Base-by-base conservation (phyloP, 163 green algal genomes). In the Chlamydomonas reinhardtii region DNA sequence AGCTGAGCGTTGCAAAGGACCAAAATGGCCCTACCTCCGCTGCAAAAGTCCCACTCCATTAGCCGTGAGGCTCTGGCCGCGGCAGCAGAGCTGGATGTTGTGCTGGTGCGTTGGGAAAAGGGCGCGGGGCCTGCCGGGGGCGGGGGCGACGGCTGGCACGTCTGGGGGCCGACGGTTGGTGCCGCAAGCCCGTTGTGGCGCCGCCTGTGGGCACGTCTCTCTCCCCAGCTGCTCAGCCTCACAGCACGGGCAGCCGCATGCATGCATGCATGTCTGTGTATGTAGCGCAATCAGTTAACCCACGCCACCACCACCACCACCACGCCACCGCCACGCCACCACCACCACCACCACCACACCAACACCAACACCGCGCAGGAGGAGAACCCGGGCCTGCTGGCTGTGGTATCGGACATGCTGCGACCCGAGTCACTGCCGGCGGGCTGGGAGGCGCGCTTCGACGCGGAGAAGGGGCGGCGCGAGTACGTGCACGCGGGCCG, bases 401-500 rank as follows among this genome's bases (percentile, higher is more conserved):
- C 31, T 0, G 54, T 92, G 8, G 75, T 85, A 6, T 24, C 73
- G 62, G 89, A 92, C 74, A 76, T 90, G 75, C 64, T 86, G 29
- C 31, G 80, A 15, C 68, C 69, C 19, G 81, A 88, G 25, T 88
- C 84, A 4, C 69, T 93, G 61, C 90, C 90, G 34, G 37, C 73
- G 14, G 90, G 85, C n/a, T 93, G 90, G 90, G 84, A 61, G 29
- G 76, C 65, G 1, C 19, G 34, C 17, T 89, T 83, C 32, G 88
- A 93, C 68, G 25, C 82, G 35, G 48, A 32, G 0, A 76, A 34
- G 24, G 35, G 43, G 14, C 73, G 82, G 37, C 43, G 59, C 59
- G 59, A 65, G 24, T 65, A 65, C 59, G 35, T 74, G 24, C 32
- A 83, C 34, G 69, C 11, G 0, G 56, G 54, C 1, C 89, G 72